phyloP scores from a whole-genome alignment of 2,329 filamentous ascomycete genomes.

The Aphanoascus verrucosus region DNA sequence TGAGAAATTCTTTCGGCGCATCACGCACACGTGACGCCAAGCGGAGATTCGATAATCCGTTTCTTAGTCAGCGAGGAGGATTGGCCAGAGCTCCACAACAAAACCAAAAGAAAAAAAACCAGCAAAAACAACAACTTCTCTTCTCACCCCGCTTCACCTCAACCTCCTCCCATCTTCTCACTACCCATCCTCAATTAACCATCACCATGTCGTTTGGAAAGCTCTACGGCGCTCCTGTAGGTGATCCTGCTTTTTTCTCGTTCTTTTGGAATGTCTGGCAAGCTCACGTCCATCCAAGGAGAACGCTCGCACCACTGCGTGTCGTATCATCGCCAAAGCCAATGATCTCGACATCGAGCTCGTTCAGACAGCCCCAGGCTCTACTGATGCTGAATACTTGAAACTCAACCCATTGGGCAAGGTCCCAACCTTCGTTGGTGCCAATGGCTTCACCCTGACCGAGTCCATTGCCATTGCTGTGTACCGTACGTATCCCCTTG shows the following conservation, averaged over 20 bases:
- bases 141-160: slow-evolving; percentile 17
- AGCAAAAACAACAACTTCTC: slow-evolving; percentile 14
- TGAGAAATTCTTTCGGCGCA: too few species aligned
- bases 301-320: slow-evolving; percentile 80
- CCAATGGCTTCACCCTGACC: slow-evolving; percentile 78
- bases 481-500: slow-evolving; percentile 64
- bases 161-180: slow-evolving; percentile 14
- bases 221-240: slow-evolving; percentile 79
- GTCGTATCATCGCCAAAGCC: slow-evolving; percentile 91
- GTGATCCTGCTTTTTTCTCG: slow-evolving; percentile 19
- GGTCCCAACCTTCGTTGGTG: slow-evolving; percentile 83
- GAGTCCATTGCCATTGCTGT: slow-evolving; percentile 93
- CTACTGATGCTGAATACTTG: slow-evolving; percentile 63
- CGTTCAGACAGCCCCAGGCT: slow-evolving; percentile 57
- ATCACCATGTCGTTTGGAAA: slow-evolving; percentile 91
- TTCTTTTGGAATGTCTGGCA: slow-evolving; percentile 6
- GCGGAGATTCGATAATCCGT: neutral
- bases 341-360: slow-evolving; percentile 88
- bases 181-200: slow-evolving; percentile 11
- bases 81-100: slow-evolving; percentile 1
- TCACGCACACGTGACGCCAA: slow-evolving; percentile 12
- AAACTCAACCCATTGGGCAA: slow-evolving; percentile 81
- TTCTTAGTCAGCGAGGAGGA: neutral
- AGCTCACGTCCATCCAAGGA: slow-evolving; percentile 44
- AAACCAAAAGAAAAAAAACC: slow-evolving; percentile 9